Evolutionary conservation across 2,329 filamentous ascomycete species (phyloP).

Genomic region (Alternaria metachromatica): DNA sequence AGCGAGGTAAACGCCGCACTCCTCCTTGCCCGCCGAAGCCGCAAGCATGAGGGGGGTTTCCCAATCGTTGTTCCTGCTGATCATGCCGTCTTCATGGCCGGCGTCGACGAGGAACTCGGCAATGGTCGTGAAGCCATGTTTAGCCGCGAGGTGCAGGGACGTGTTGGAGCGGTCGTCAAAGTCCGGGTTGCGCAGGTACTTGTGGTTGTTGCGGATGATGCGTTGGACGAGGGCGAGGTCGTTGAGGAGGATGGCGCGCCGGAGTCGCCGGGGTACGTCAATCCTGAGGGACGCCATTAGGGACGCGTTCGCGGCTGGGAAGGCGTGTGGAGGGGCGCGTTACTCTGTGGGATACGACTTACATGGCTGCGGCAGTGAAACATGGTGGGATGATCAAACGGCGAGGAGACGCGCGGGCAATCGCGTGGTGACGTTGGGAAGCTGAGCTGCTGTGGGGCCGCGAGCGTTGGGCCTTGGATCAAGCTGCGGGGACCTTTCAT

Average conservation of each 20-base stretch:
- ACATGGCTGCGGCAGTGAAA: slow-evolving; percentile 31
- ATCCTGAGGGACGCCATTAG: slow-evolving; percentile 62
- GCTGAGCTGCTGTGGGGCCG: slow-evolving; percentile 14
- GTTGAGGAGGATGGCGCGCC: slow-evolving; percentile 80
- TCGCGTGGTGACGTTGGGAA: slow-evolving; percentile 11
- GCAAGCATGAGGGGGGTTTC: slow-evolving; percentile 86
- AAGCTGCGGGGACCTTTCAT: slow-evolving; percentile 35
- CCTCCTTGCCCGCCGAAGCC: slow-evolving; percentile 70
- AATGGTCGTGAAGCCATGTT: slow-evolving; percentile 72
- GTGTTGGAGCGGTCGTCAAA: slow-evolving; percentile 79
- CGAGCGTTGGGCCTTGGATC: slow-evolving; percentile 9
- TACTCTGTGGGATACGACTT: slow-evolving; percentile 9
- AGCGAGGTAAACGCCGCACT: slow-evolving; percentile 75
- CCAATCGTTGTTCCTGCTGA: slow-evolving; percentile 74
- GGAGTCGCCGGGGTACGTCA: slow-evolving; percentile 76
- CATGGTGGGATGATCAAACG: slow-evolving; percentile 26
- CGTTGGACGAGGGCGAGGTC: slow-evolving; percentile 76
- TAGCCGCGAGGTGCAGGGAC: slow-evolving; percentile 80
- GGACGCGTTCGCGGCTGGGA: background rate
- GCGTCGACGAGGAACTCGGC: slow-evolving; percentile 72
- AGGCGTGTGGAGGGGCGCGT: background rate
- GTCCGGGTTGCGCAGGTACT: slow-evolving; percentile 80
- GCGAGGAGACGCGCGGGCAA: background rate
- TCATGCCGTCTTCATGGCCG: slow-evolving; percentile 75
- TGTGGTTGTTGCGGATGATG: slow-evolving; percentile 75